A percentile compares a stretch with the other conserved stretches of the same genome.
Evolutionary conservation across 495 filamentous ascomycete genomes (phyloP).

Genomic region (Neurospora sp.): DNA sequence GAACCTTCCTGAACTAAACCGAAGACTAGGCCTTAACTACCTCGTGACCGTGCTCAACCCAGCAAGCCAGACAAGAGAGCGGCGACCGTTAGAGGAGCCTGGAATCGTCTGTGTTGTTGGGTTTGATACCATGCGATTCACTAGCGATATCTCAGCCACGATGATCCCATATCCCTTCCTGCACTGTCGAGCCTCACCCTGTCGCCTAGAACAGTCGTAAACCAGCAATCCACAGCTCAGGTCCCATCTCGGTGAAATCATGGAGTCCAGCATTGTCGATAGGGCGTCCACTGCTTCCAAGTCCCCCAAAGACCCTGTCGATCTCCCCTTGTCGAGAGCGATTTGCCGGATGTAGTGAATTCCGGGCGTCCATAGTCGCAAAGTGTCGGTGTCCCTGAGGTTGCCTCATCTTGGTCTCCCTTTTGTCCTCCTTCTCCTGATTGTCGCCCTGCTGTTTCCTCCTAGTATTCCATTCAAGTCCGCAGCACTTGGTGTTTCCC

Average conservation of each 20-base stretch:
- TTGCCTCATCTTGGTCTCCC: background rate
- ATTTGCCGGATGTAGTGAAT: background rate
- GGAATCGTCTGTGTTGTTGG: background rate
- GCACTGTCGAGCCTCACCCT: background rate
- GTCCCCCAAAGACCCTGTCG: background rate
- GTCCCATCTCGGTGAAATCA: background rate
- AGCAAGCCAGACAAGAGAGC: background rate
- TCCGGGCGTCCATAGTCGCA: background rate
- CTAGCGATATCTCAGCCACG: background rate
- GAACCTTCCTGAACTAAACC: background rate
- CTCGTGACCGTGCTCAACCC: background rate
- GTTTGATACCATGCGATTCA: background rate
- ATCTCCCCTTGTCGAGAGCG: background rate
- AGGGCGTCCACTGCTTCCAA: background rate
- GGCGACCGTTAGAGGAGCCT: background rate
- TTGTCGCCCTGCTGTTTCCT: background rate
- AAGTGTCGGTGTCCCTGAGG: background rate
- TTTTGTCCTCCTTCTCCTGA: background rate
- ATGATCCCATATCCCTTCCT: background rate
- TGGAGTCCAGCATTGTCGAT: background rate
- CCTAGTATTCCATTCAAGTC: background rate
- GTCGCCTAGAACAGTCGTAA: background rate
- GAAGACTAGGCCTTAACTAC: background rate
- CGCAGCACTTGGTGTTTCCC: background rate
- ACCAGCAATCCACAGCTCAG: background rate